These are phyloP conservation scores for Logfia minima DNA, from an alignment of 129 eudicot genomes.

Conservation along the genomic window DNA sequence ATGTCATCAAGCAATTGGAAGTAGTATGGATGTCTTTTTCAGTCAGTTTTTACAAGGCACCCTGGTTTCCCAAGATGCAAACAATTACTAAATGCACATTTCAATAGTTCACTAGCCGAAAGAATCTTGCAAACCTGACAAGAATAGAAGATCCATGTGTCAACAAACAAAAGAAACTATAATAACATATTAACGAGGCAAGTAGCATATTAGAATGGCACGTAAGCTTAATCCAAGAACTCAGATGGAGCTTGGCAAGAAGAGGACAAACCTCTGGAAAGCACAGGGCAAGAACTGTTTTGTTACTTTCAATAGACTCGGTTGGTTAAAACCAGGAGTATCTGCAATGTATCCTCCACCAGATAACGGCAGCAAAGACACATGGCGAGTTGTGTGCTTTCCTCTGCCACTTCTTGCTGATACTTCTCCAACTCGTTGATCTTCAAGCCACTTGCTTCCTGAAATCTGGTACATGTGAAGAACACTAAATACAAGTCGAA, in stretches of 20 bases:
- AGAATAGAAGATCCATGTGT: slow-evolving; percentile 4
- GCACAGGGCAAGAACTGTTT: slow-evolving; percentile 68
- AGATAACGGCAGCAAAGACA: slow-evolving; percentile 90
- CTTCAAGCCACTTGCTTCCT: slow-evolving; percentile 95
- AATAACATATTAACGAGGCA: background rate
- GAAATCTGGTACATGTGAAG: slow-evolving; percentile 48
- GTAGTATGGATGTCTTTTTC: slow-evolving; percentile 88
- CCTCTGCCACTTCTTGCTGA: slow-evolving; percentile 96
- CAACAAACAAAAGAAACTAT: background rate
- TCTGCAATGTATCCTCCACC: slow-evolving; percentile 94
- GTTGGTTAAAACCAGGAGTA: slow-evolving; percentile 95
- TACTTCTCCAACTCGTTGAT: slow-evolving; percentile 92
- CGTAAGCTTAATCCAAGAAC: background rate
- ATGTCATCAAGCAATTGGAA: slow-evolving; percentile 87
- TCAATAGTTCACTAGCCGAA: slow-evolving; percentile 43
- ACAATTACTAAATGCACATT: slow-evolving; percentile 78
- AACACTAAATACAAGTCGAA: slow-evolving; percentile 8
- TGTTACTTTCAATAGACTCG: slow-evolving; percentile 84
- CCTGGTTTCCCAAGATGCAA: slow-evolving; percentile 90
- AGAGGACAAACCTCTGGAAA: slow-evolving; percentile 78
- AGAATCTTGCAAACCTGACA: slow-evolving; percentile 65
- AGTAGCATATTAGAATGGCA: background rate
- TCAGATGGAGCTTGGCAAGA: background rate
- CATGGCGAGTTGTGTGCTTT: slow-evolving; percentile 91
- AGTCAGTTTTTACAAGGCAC: slow-evolving; percentile 66